Percentiles rank a stretch among this genome's conserved stretches.
Conservation (phyloP, 768 basidiomycete species). For the Megacollybia marginata region DNA sequence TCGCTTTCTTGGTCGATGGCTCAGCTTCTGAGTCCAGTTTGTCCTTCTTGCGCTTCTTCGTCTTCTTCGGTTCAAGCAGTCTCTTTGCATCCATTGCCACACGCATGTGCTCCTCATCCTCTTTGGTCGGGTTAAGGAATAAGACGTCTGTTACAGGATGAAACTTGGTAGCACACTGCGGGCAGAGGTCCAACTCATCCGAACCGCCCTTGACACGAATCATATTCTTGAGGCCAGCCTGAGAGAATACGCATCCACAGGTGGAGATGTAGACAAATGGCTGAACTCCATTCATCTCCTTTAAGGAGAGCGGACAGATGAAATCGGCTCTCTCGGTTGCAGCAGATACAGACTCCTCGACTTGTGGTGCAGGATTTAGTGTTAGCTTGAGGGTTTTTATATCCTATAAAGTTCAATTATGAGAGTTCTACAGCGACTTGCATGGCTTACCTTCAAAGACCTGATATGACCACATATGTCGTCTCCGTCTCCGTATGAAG, state of each 20-base stretch:
- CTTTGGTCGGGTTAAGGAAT: constrained; percentile 59
- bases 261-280: constrained; percentile 83
- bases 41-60: constrained; percentile 56
- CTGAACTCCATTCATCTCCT: constrained; percentile 89
- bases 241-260: constrained; percentile 91
- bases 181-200: constrained; percentile 53
- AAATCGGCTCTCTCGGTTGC: constrained; percentile 55
- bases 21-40: constrained; percentile 27
- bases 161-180: constrained; percentile 72
- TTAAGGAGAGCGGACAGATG: constrained; percentile 85
- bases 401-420: constrained; percentile 45
- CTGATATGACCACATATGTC: constrained; percentile 90
- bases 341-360: constrained; percentile 22
- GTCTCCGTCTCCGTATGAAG: constrained; percentile 84
- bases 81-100: constrained; percentile 50
- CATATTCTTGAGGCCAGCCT: constrained; percentile 71
- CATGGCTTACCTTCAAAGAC: constrained; percentile 68
- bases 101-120: constrained; percentile 57
- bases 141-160: constrained; percentile 47
- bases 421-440: not conserved
- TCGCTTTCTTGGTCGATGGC: constrained; percentile 40
- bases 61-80: constrained; percentile 45
- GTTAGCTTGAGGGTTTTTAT: constrained; percentile 80
- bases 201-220: constrained; percentile 23
- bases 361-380: constrained; percentile 50